Evolutionary conservation across 306 rosid species (phyloP), one percentile per base, ranked within the genome.

Genomic region (Prunus kanzakura): DNA sequence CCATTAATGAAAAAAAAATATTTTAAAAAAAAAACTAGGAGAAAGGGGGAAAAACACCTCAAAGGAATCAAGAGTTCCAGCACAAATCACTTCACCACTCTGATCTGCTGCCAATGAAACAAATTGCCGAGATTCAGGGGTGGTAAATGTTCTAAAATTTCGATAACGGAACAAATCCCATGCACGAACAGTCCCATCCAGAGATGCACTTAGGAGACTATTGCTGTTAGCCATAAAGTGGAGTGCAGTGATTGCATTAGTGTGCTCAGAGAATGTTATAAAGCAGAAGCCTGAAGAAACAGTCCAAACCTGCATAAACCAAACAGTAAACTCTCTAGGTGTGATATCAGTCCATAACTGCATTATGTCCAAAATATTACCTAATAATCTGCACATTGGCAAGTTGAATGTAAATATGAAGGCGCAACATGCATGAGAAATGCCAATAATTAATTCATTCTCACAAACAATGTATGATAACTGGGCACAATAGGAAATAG

Each of bases 21-120:
- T 32, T 35, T 35, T 0, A 5, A 20, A 56, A 64, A 30, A 75
- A 15, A 57, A 71, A 8, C 76, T 57, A 82, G 12, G 75, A 73
- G 78, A 71, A 58, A 58, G 56, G 25, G 52, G 64, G 32, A 12
- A 78, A 76, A 73, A 68, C 83, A 95, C 99, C 97, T 95, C 97
- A 82, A 92, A 95, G 70, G 93, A 90, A 85, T 95, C 99, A 32
- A 87, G 80, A 75, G 97, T 92, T 74, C 99, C 99, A 50, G 99
- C 97, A 81, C 97, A 95, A 75, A 95, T 88, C 67, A 95, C 93
- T 86, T 95, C 97, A 73, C 99, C 97, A 78, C 99, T 95, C 83
- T 85, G 93, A 89, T 91, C 97, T 56, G 96, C 96, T 4, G 97
- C 79, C 86, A 92, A 45, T 58, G 99, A 95, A 84, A 87, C 96